Conservation (phyloP, 2,329 filamentous ascomycete genomes). For the Ceratocystis cubensis region DNA sequence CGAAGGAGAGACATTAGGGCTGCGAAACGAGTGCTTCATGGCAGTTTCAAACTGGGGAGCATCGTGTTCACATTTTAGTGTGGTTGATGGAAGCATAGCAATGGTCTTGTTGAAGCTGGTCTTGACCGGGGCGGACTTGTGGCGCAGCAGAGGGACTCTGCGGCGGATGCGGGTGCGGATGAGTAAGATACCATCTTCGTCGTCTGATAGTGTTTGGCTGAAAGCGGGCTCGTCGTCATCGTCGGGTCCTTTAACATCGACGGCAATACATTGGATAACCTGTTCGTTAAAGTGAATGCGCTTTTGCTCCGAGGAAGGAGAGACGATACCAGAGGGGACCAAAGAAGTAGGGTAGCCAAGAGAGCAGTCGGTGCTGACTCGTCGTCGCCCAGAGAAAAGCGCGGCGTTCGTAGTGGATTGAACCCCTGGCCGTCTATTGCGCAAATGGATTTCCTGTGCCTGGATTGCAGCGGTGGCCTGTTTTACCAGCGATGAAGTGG, state of each 20-base stretch:
- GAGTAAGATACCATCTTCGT: slow-evolving; percentile 67
- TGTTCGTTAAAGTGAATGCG: slow-evolving; percentile 96
- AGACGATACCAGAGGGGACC: slow-evolving; percentile 55
- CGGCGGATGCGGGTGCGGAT: slow-evolving; percentile 45
- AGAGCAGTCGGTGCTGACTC: slow-evolving; percentile 24
- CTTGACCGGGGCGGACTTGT: slow-evolving; percentile 27
- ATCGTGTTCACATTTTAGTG: slow-evolving; percentile 70
- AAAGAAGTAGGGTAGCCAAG: slow-evolving; percentile 36
- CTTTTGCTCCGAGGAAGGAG: slow-evolving; percentile 54
- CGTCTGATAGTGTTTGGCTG: slow-evolving; percentile 31
- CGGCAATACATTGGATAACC: slow-evolving; percentile 88
- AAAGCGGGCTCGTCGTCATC: slow-evolving; percentile 34
- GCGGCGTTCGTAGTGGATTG: slow-evolving; percentile 43
- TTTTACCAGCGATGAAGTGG: slow-evolving; percentile 76
- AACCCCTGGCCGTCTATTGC: slow-evolving; percentile 42
- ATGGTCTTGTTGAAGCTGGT: slow-evolving; percentile 67
- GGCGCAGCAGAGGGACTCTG: slow-evolving; percentile 42
- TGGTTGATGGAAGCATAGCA: slow-evolving; percentile 76
- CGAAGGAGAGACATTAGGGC: slow-evolving; percentile 52
- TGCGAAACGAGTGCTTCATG: slow-evolving; percentile 48
- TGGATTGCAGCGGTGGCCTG: slow-evolving; percentile 78
- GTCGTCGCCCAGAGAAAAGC: slow-evolving; percentile 40
- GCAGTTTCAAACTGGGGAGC: slow-evolving; percentile 53
- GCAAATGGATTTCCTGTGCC: slow-evolving; percentile 55
- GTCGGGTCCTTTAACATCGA: slow-evolving; percentile 73